Base-by-base conservation (phyloP, 2,329 filamentous ascomycete genomes). In the Xylariaceae sp. region DNA sequence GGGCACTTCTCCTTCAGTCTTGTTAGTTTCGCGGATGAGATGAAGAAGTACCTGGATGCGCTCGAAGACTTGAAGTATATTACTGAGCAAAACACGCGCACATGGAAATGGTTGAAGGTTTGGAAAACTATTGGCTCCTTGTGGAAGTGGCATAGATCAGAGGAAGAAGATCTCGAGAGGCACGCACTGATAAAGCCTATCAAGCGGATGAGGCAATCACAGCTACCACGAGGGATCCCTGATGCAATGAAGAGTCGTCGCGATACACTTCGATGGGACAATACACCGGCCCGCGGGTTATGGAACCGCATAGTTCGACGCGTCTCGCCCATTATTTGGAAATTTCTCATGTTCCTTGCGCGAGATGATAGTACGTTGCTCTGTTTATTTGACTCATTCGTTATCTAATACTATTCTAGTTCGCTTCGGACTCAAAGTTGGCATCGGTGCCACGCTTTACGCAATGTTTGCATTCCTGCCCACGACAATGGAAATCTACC, bases 1-100 rank as follows among this genome's bases (percentile, higher is more conserved):
- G 93, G 94, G 0, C 92, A 97, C 72, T 99, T 97, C 68, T 93
- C 90, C 67, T 97, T 94, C 69, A 95, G 89, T 36, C 77, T 99
- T 21, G 84, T 94, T 58, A 89, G 94, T 62, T 93, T 97, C 67
- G 92, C 91, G 0, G 90, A 96, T 67, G 92, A 97, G 67, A 89
- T 96, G 75, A 85, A 90, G 60, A 83, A 82, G 10, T 94, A 96
- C 63, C 73, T 99, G 37, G 85, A 91, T 46, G 86, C 94, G 0
- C 75, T 99, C 4, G 91, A 97, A 66, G 90, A 96, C 35, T 74
- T 97, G 33, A 92, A 94, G 69, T 82, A 88, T 58, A 76, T 83
- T 15, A 85, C 84, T 21, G 84, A 88, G 57, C 76, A 82, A 23
- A 81, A 81, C 3, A 76, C 76, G 30, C 80, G 81, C 32, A 85